Evolutionary conservation across 768 basidiomycete species (phyloP).

Genomic region (Mycena epipterygia): DNA sequence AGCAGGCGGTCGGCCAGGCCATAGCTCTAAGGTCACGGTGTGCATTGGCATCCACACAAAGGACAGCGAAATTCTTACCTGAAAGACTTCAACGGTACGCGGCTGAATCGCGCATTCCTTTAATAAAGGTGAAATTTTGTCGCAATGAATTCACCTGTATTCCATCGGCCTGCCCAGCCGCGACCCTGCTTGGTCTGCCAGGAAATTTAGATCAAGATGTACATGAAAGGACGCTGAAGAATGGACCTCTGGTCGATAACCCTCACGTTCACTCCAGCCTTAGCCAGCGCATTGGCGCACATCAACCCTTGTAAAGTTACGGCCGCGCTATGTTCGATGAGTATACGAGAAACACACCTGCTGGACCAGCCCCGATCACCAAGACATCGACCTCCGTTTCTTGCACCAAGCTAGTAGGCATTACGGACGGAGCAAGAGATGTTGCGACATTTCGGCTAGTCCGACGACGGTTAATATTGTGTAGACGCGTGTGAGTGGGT

Average conservation of each 20-base stretch:
- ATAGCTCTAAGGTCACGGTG: slow-evolving; percentile 77
- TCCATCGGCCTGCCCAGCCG: slow-evolving; percentile 72
- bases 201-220: slow-evolving; percentile 1
- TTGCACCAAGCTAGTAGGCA: slow-evolving; percentile 42
- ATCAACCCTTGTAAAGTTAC: slow-evolving; percentile 61
- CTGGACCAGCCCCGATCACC: slow-evolving; percentile 72
- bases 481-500: slow-evolving; percentile 7
- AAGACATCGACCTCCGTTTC: slow-evolving; percentile 69
- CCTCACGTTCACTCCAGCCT: slow-evolving; percentile 68
- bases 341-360: slow-evolving; percentile 39
- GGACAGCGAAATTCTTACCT: slow-evolving; percentile 48
- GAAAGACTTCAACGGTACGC: slow-evolving; percentile 62
- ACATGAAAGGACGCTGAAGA: background rate
- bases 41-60: background rate
- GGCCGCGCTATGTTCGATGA: background rate
- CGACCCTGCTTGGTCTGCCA: slow-evolving; percentile 60
- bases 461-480: slow-evolving; percentile 7
- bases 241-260: slow-evolving; percentile 72
- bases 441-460: background rate
- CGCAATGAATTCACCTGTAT: slow-evolving; percentile 65
- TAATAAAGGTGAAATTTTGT: background rate
- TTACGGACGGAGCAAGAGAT: slow-evolving; percentile 26
- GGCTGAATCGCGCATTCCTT: slow-evolving; percentile 40
- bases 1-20: slow-evolving; percentile 77
- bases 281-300: slow-evolving; percentile 74